Evolutionary conservation across 305 asterid genomes (phyloP).

Genomic region (Lippia alba): DNA sequence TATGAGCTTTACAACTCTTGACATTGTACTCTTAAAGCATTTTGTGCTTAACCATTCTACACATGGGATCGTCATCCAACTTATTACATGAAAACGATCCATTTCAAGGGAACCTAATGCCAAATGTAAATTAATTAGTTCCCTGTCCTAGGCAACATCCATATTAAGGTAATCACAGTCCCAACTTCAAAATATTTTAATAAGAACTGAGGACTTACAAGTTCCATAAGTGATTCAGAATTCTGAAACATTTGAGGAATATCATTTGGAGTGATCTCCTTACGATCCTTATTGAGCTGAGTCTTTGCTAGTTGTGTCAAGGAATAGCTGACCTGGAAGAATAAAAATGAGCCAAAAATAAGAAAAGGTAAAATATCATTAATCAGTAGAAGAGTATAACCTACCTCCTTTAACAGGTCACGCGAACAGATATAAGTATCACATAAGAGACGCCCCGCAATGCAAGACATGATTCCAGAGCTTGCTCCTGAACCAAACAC

Average conservation of each 20-base stretch:
- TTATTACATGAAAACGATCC: background rate
- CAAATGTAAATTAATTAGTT: background rate
- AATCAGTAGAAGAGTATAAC: constrained; percentile 31
- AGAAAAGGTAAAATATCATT: constrained; percentile 32
- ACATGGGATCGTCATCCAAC: constrained; percentile 17
- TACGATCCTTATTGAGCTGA: constrained; percentile 82
- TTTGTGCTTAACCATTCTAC: constrained; percentile 15
- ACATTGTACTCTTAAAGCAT: background rate
- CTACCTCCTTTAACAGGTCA: constrained; percentile 91
- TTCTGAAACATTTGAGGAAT: constrained; percentile 84
- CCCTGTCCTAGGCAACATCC: constrained; percentile 19
- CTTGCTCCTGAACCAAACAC: constrained; percentile 94
- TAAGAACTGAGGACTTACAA: constrained; percentile 61
- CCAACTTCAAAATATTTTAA: constrained; percentile 21
- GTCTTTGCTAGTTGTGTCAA: constrained; percentile 87
- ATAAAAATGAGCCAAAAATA: constrained; percentile 30
- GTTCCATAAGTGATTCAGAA: constrained; percentile 76
- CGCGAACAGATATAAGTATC: constrained; percentile 90
- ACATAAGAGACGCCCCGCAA: constrained; percentile 97
- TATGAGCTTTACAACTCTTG: background rate
- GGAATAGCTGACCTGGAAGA: constrained; percentile 90
- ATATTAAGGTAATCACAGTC: background rate
- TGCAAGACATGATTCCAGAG: constrained; percentile 86
- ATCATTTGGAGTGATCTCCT: constrained; percentile 85
- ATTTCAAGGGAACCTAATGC: background rate